Conservation (phyloP, 2,329 filamentous ascomycete genomes). For the Diaporthe sp. region DNA sequence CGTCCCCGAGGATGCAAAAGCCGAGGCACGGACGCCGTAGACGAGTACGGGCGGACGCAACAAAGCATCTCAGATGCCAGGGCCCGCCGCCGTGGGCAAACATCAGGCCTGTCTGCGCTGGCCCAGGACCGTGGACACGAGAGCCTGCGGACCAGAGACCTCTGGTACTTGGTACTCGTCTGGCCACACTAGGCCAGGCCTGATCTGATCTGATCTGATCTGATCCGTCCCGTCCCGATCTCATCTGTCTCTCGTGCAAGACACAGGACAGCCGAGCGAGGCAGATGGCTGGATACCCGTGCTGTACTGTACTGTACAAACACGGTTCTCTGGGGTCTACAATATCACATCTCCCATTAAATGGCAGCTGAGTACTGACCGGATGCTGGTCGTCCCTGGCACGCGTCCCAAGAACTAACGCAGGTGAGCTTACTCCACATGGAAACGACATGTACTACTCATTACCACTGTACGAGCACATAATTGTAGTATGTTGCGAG, state of each 20-base stretch:
- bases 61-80: neutral
- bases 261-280: neutral
- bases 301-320: neutral
- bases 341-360: constrained; percentile 4
- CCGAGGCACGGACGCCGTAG: neutral
- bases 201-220: constrained; percentile 9
- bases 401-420: neutral
- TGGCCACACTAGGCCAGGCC: neutral
- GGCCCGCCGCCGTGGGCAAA: constrained; percentile 12
- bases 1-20: neutral
- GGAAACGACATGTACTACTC: constrained; percentile 1
- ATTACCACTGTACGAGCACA: neutral
- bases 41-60: neutral
- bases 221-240: constrained; percentile 5
- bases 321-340: neutral
- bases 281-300: neutral
- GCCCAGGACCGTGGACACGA: neutral
- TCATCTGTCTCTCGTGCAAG: neutral
- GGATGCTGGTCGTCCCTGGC: neutral
- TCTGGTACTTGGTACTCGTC: neutral
- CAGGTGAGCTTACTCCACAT: constrained; percentile 31
- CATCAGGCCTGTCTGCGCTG: neutral
- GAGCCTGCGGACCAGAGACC: neutral
- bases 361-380: neutral
- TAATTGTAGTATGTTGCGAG: neutral